A percentile compares a stretch with the other conserved stretches of the same genome.
These are phyloP conservation scores for Spinacia oleracea DNA, from an alignment of 179 eudicot species.

Conservation along the genomic window DNA sequence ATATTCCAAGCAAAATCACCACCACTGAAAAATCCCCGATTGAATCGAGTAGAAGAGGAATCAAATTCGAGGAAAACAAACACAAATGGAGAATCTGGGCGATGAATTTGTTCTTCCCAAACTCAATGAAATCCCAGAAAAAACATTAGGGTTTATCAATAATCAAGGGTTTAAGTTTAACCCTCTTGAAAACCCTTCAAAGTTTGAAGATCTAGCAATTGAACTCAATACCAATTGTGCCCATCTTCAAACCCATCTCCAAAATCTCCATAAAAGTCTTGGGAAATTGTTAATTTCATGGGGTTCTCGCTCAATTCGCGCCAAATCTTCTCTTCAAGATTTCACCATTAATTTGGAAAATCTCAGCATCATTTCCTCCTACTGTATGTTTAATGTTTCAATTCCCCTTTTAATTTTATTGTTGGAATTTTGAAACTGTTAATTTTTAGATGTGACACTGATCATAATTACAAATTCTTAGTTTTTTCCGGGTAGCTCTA, in stretches of 20 bases:
- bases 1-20: background rate
- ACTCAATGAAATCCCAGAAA: slow-evolving; percentile 28
- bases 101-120: slow-evolving; percentile 31
- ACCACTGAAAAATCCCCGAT: background rate
- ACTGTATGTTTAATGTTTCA: slow-evolving; percentile 25
- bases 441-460: background rate
- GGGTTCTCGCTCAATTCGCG: slow-evolving; percentile 39
- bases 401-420: background rate
- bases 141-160: slow-evolving; percentile 36
- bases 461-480: background rate
- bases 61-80: background rate
- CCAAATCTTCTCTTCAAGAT: slow-evolving; percentile 42
- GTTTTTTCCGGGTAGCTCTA: no score
- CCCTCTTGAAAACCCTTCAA: slow-evolving; percentile 28
- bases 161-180: slow-evolving; percentile 5
- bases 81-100: slow-evolving; percentile 23
- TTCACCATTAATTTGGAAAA: slow-evolving; percentile 36
- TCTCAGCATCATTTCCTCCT: slow-evolving; percentile 34
- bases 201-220: slow-evolving; percentile 21
- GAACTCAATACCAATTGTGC: slow-evolving; percentile 30
- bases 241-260: slow-evolving; percentile 39
- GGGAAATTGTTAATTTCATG: slow-evolving; percentile 36
- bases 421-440: background rate
- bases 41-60: background rate
- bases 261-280: slow-evolving; percentile 37